Percentiles rank a stretch among this genome's conserved stretches.
Conservation (phyloP, 2,329 filamentous ascomycete species). For the Zymoseptoria brevis region DNA sequence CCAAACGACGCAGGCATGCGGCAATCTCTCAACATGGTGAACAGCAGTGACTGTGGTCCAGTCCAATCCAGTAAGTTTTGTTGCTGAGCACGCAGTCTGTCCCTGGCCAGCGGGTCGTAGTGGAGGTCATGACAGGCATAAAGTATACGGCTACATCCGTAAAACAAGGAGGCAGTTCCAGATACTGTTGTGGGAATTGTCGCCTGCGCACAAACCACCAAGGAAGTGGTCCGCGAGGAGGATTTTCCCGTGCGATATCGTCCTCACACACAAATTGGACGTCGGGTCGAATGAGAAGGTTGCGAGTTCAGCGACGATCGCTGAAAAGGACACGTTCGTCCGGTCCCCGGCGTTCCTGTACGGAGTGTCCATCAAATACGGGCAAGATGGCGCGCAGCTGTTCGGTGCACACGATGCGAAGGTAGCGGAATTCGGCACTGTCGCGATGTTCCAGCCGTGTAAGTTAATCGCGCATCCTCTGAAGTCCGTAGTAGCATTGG, state of each 20-base stretch:
- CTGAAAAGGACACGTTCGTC: constrained; percentile 25
- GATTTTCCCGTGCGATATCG: constrained; percentile 37
- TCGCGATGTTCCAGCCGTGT: constrained; percentile 68
- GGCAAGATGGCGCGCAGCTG: constrained; percentile 9
- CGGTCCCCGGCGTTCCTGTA: constrained; percentile 23
- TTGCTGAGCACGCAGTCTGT: constrained; percentile 12
- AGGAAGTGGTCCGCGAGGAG: constrained; percentile 29
- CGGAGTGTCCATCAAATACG: constrained; percentile 19
- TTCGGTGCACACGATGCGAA: constrained; percentile 30
- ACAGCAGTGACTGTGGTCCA: no score
- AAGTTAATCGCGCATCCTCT: constrained; percentile 67
- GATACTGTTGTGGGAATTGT: constrained; percentile 21
- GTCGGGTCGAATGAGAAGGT: constrained; percentile 28
- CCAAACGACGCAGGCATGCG: no score
- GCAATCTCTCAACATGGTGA: no score
- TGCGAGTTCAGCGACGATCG: constrained; percentile 26
- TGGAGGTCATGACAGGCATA: constrained; percentile 31
- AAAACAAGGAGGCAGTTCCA: constrained; percentile 17
- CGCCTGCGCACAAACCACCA: constrained; percentile 25
- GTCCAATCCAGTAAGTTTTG: neutral
- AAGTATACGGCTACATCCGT: constrained; percentile 32
- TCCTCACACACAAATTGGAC: constrained; percentile 32
- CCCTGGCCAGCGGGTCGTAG: constrained; percentile 7
- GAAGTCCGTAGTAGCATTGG: constrained; percentile 42
- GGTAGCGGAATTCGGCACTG: constrained; percentile 33